phyloP scores from a whole-genome alignment of 1,139 yeast species.

The Yamadazyma triangularis region DNA sequence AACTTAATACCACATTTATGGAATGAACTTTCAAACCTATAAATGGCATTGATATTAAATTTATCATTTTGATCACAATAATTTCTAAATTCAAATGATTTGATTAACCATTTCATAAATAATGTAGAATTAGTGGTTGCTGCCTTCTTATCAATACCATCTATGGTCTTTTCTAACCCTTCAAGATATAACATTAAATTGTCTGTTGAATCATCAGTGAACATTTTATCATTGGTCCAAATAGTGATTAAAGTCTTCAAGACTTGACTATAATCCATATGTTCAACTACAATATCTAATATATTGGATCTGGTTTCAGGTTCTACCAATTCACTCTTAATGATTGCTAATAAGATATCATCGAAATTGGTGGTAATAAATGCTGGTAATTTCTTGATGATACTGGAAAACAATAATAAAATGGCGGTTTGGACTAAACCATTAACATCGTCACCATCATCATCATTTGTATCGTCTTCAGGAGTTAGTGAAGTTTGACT shows the following conservation, averaged over 20 bases:
- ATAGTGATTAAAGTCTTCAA: conserved; percentile 56
- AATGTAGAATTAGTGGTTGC: conserved; percentile 68
- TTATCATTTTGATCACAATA: conserved; percentile 33
- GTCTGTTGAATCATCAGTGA: conserved; percentile 40
- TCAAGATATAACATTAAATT: conserved; percentile 71
- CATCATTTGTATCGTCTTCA: conserved; percentile 15
- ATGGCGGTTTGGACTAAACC: conserved; percentile 59
- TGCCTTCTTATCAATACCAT: conserved; percentile 64
- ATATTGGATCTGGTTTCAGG: conserved; percentile 59
- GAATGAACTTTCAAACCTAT: conserved; percentile 75
- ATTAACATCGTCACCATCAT: conserved; percentile 5
- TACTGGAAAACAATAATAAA: conserved; percentile 66
- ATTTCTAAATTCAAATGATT: conserved; percentile 63
- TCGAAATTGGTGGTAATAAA: conserved; percentile 67
- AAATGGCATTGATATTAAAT: conserved; percentile 70
- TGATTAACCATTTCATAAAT: conserved; percentile 67
- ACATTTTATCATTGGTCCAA: conserved; percentile 43
- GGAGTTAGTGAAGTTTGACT: conserved; percentile 18
- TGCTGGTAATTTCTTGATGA: conserved; percentile 81
- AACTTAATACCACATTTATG: conserved; percentile 69
- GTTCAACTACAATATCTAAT: conserved; percentile 60
- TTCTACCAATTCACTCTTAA: conserved; percentile 55
- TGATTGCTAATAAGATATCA: conserved; percentile 53
- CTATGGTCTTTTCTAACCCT: conserved; percentile 61
- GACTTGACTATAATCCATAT: conserved; percentile 62